Conservation (phyloP, 139 green algal genomes). For the Asterochloris sp. region DNA sequence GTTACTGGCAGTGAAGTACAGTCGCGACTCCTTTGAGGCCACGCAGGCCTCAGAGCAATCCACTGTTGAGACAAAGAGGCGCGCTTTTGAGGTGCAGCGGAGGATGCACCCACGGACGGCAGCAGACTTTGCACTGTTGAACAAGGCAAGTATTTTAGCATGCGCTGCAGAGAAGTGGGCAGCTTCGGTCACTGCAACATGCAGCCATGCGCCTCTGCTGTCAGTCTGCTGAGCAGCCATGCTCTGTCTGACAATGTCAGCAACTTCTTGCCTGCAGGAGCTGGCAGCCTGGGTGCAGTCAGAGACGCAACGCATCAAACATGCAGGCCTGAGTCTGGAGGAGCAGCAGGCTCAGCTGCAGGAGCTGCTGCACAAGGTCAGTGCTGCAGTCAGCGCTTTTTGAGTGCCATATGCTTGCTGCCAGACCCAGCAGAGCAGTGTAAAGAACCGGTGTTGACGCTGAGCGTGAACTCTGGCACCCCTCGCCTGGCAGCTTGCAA, state of each 20-base stretch:
- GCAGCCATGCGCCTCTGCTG: no score
- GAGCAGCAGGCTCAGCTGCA: slow-evolving; percentile 63
- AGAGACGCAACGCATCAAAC: slow-evolving; percentile 68
- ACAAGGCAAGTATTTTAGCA: slow-evolving; percentile 27
- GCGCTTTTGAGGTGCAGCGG: slow-evolving; percentile 56
- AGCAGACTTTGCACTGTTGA: slow-evolving; percentile 80
- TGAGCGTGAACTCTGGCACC: no score
- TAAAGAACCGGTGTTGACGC: no score
- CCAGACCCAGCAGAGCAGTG: no score
- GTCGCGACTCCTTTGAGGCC: no score
- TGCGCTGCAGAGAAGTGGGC: no score
- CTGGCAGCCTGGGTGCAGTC: slow-evolving; percentile 71
- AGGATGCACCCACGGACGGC: slow-evolving; percentile 70
- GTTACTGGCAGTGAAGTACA: no score
- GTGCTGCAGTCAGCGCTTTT: no score
- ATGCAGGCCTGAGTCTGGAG: slow-evolving; percentile 43
- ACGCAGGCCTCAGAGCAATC: no score
- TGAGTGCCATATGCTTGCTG: no score
- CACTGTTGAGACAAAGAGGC: no score
- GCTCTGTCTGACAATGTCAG: not conserved
- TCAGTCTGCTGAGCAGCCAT: not conserved
- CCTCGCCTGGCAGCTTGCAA: not conserved
- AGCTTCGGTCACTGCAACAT: no score
- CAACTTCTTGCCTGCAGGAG: slow-evolving; percentile 30
- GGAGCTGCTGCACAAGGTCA: slow-evolving; percentile 63